phyloP scores from a whole-genome alignment of 208 protist species.

The Crithidia sp. region DNA sequence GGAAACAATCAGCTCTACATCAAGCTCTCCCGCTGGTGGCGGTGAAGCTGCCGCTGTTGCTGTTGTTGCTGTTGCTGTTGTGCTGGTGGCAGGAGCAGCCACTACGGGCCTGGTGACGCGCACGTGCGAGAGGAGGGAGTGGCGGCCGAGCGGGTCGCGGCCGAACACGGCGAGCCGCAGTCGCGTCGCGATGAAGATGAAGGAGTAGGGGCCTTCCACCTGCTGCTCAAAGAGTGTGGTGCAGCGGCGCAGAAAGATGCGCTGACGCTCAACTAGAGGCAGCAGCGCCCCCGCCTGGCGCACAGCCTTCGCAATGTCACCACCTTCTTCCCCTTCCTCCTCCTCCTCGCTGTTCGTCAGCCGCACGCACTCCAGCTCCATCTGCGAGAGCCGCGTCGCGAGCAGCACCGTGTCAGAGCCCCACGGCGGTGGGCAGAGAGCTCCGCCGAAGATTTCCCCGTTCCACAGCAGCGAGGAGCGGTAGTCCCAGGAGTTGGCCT shows the following conservation, averaged over 20 bases:
- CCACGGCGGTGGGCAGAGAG: constrained; percentile 59
- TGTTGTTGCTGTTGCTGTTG: too few species aligned
- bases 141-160: constrained; percentile 87
- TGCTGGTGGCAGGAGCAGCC: background rate
- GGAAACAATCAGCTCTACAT: constrained; percentile 72
- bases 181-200: constrained; percentile 74
- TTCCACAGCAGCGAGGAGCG: constrained; percentile 83
- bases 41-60: background rate
- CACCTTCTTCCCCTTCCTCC: background rate
- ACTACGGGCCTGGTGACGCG: constrained; percentile 11
- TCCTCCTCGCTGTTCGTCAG: constrained; percentile 1
- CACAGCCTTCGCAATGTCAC: background rate
- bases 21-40: constrained; percentile 13
- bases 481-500: constrained; percentile 25
- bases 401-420: constrained; percentile 80
- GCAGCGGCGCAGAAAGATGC: constrained; percentile 59
- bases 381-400: constrained; percentile 54
- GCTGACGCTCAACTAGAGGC: constrained; percentile 43
- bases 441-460: constrained; percentile 86
- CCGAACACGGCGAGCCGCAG: constrained; percentile 84
- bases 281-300: background rate
- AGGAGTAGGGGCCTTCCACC: constrained; percentile 84
- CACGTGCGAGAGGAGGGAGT: constrained; percentile 80
- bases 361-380: constrained; percentile 54
- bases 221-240: constrained; percentile 72